Evolutionary conservation across 164 flowering plant species (phyloP), one percentile per base, ranked within the genome.

Genomic region (Magnolia sinica): DNA sequence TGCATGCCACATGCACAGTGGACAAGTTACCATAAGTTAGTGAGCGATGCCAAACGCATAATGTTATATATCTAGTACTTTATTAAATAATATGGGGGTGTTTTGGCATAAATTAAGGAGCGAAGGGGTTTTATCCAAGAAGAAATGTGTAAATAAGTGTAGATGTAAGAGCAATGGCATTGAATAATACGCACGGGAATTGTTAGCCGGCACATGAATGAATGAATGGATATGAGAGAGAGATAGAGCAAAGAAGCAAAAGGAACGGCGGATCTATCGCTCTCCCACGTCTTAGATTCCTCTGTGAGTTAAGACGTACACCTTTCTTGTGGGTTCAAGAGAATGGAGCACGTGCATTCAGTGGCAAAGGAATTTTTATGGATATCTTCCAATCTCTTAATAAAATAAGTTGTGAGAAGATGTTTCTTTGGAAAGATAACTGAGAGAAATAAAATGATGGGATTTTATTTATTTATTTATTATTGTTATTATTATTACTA

Each of bases 211-310:
- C 91, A 87, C 78, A 71, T 58, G 50, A 74, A 79, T 71, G 67
- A 71, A 50, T 71, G n/a, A 71, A 50, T 71, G n/a, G 63, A 58
- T 11, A 58, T 13, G 37, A 29, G 75, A 61, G 22, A 27, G 11
- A 27, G 10, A 68, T 9, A 24, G 5, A 27, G 16, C 64, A 49
- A 18, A 50, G 71, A 75, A 88, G 89, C 96, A 81, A 22, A 87
- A 90, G 82, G 73, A 0, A 68, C 92, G 93, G 80, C 95, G 93
- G 82, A 79, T 87, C 83, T 84, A 70, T 76, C 89, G 91, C 86
- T 64, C 70, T 14, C 79, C 81, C 93, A 88, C 91, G 91, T 88
- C 86, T 74, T 37, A 81, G 89, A 86, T 86, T 87, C 90, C 84
- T 76, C 76, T 8, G 59, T 20, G 23, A 69, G 19, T 9, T 63